Base-by-base conservation (phyloP, 805 yeast genomes). In the Candida ficus region DNA sequence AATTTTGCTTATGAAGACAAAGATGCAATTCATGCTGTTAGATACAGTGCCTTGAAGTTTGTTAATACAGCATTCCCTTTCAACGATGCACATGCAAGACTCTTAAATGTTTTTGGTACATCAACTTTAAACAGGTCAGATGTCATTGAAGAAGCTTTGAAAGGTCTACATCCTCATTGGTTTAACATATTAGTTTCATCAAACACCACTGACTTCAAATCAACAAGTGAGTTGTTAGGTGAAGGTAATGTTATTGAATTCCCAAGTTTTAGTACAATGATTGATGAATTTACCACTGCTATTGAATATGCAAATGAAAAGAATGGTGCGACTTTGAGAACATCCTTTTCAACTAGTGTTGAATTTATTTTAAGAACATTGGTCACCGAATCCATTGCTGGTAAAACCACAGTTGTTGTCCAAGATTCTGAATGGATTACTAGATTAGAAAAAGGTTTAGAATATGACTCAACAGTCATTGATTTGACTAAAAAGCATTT, bases 81-180 rank as follows among this genome's bases (percentile, higher is more conserved):
- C 48, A 53, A 67, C 39, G 89, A 87, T 56, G 56, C 83, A 0
- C 75, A 75, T 27, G 85, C 90, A 0, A 67, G 96, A 43, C 52
- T 75, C 34, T 62, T 87, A 29, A 80, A 88, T 54, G 59, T 89
- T 16, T 57, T 81, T 34, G 96, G 89, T 12, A 60, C 85, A 5
- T 63, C 75, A 17, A 53, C 70, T 11, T 59, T 57, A 2, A 84
- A 84, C 48, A 70, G 81, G 41, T 69, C 85, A 2, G 95, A 87
- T 49, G 78, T 86, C 0, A 66, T 81, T 3, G 95, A 88, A 52
- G 96, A 88, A 57, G 83, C 96, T 0, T 60, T 58, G 5, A 78
- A 76, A 46, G 97, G 97, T 0, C 63, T 91, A 22, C 80, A 88
- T 58, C 96, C 96, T 0, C 76, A 83, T 57, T 83, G 90, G 87